Conservation (phyloP, 2,329 filamentous ascomycete species). For the Fusarium sp. region DNA sequence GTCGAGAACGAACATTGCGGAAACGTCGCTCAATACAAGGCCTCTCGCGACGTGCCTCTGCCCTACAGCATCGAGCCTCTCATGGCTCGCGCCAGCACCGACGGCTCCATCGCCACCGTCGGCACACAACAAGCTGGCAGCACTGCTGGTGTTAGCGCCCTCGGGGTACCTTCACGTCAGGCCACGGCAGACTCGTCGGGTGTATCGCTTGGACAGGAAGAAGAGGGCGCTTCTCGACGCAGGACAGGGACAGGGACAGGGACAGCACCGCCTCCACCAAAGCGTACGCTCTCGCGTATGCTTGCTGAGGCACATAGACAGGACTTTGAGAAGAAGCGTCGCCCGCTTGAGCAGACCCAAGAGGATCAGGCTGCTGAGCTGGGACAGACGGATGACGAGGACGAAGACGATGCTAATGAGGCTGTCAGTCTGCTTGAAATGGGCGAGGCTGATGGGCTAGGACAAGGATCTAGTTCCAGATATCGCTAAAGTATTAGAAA, state of each 20-base stretch:
- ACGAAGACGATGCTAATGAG: slow-evolving; percentile 49
- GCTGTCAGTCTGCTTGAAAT: slow-evolving; percentile 45
- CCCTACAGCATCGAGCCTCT: slow-evolving; percentile 75
- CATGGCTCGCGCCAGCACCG: slow-evolving; percentile 55
- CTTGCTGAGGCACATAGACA: slow-evolving; percentile 86
- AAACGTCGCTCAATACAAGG: slow-evolving; percentile 90
- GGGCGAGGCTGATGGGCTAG: slow-evolving; percentile 42
- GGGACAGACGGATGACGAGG: slow-evolving; percentile 51
- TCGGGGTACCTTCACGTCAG: slow-evolving; percentile 24
- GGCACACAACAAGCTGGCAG: slow-evolving; percentile 6
- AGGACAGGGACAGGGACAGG: slow-evolving; percentile 51
- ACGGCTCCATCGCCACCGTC: slow-evolving; percentile 38
- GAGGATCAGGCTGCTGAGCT: slow-evolving; percentile 43
- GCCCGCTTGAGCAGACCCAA: slow-evolving; percentile 44
- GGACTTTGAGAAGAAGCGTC: slow-evolving; percentile 86
- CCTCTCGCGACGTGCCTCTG: slow-evolving; percentile 85
- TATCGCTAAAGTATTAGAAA: slow-evolving; percentile 7
- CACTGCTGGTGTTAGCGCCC: slow-evolving; percentile 1
- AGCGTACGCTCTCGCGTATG: slow-evolving; percentile 64
- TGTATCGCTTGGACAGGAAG: slow-evolving; percentile 30
- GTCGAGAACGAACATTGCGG: slow-evolving; percentile 98
- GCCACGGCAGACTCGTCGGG: slow-evolving; percentile 35
- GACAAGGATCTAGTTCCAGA: slow-evolving; percentile 35
- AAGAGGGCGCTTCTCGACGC: slow-evolving; percentile 46
- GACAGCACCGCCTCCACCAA: slow-evolving; percentile 43